phyloP scores from a whole-genome alignment of 345 rosid species.

The Camelina hispida region DNA sequence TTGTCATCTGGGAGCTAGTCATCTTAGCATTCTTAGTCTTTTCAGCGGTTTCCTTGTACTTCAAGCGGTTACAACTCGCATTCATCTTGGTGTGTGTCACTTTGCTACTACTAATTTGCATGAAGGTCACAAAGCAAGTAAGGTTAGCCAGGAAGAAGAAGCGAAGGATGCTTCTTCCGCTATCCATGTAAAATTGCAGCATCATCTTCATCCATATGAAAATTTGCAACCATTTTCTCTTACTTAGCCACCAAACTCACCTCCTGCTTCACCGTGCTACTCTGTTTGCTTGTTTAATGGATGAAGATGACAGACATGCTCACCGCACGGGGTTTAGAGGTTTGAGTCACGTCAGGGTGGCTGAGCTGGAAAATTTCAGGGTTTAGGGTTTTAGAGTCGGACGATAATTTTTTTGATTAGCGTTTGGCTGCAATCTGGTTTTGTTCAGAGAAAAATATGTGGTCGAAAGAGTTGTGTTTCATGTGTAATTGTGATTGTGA shows the following conservation, averaged over 20 bases:
- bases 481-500: slow-evolving; percentile 36
- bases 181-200: slow-evolving; percentile 68
- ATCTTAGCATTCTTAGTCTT: slow-evolving; percentile 92
- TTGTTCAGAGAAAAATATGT: slow-evolving; percentile 23
- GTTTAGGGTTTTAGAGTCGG: slow-evolving; percentile 23
- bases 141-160: slow-evolving; percentile 86
- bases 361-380: slow-evolving; percentile 11
- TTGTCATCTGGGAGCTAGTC: slow-evolving; percentile 94
- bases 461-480: slow-evolving; percentile 29
- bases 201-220: neutral
- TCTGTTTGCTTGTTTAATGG: neutral
- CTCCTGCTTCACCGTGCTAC: slow-evolving; percentile 19
- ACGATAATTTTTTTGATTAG: slow-evolving; percentile 29
- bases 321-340: slow-evolving; percentile 1
- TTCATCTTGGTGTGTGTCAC: slow-evolving; percentile 77
- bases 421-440: slow-evolving; percentile 26
- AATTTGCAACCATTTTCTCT: slow-evolving; percentile 12
- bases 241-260: slow-evolving; percentile 22
- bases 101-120: slow-evolving; percentile 81
- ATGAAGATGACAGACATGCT: slow-evolving; percentile 6
- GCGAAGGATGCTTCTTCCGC: slow-evolving; percentile 97
- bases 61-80: slow-evolving; percentile 77
- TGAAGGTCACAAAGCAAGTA: slow-evolving; percentile 90
- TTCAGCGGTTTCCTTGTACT: slow-evolving; percentile 91
- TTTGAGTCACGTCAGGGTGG: slow-evolving; percentile 32